Conservation (phyloP, 345 rosid species). For the Salix udensis region DNA sequence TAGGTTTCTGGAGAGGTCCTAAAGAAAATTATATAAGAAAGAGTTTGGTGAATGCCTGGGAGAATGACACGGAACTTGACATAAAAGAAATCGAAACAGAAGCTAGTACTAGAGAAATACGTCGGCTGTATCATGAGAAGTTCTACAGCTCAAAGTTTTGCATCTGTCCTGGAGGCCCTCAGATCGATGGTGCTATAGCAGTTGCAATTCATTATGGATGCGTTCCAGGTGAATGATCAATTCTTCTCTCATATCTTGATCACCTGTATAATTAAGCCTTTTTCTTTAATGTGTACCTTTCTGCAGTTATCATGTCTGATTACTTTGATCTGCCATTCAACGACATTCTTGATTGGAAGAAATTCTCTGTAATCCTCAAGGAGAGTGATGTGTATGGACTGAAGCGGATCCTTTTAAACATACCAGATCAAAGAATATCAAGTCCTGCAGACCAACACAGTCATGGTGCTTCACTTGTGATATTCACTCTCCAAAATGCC, state of each 20-base stretch:
- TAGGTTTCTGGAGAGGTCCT: not conserved
- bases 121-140: too few species aligned
- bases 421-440: not conserved
- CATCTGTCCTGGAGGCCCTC: too few species aligned
- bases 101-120: not conserved
- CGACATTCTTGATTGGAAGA: constrained; percentile 18
- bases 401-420: constrained; percentile 6
- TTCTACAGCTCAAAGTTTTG: too few species aligned
- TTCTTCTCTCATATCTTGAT: too few species aligned
- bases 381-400: constrained; percentile 14
- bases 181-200: too few species aligned
- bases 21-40: not conserved
- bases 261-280: too few species aligned
- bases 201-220: too few species aligned
- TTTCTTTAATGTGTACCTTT: too few species aligned
- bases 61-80: not conserved
- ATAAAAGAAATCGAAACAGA: too few species aligned
- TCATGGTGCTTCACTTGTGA: constrained; percentile 4
- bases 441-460: not conserved
- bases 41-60: not conserved
- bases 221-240: too few species aligned
- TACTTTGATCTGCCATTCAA: constrained; percentile 18
- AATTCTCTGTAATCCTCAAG: constrained; percentile 18
- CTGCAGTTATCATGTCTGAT: constrained; percentile 19
- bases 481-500: too few species aligned